These are phyloP conservation scores for Diaporthe ampelina DNA, from an alignment of 2,329 filamentous ascomycete genomes.

Conservation along the genomic window DNA sequence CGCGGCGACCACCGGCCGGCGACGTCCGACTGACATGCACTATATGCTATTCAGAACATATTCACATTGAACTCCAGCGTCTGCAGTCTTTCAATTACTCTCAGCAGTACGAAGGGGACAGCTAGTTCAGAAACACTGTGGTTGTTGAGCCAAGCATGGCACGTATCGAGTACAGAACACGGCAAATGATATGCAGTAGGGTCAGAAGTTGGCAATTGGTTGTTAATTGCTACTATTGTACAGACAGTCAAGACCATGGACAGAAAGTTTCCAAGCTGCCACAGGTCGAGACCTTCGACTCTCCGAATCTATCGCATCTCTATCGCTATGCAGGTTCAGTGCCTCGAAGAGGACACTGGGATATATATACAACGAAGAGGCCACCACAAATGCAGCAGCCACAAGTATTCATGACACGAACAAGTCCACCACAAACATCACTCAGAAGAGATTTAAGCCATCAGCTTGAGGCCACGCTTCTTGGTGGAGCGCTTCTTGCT, in stretches of 20 bases:
- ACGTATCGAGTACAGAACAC: neutral
- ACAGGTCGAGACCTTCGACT: neutral
- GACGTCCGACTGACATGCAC: too few species aligned
- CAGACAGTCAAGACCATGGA: neutral
- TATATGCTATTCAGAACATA: too few species aligned
- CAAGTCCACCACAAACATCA: neutral
- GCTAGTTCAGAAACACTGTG: too few species aligned
- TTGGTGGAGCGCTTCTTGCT: slow-evolving; percentile 30
- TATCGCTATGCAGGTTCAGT: slow-evolving; percentile 22
- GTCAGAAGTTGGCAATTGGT: neutral
- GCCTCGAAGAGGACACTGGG: slow-evolving; percentile 1
- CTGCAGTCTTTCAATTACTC: too few species aligned
- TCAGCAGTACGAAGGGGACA: too few species aligned
- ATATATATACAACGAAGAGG: slow-evolving; percentile 32
- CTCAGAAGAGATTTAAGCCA: neutral
- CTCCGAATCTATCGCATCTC: slow-evolving; percentile 1
- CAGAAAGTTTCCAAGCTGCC: slow-evolving; percentile 14
- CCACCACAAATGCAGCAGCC: neutral
- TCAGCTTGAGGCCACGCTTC: slow-evolving; percentile 29
- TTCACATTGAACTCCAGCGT: too few species aligned
- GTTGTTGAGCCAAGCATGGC: neutral
- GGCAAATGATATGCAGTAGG: too few species aligned
- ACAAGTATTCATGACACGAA: neutral
- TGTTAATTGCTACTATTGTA: slow-evolving; percentile 4
- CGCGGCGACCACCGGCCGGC: too few species aligned